Evolutionary conservation across 371 early-diverging fungal genomes (phyloP).

Genomic region (Hamiltosporidium magnivora): DNA sequence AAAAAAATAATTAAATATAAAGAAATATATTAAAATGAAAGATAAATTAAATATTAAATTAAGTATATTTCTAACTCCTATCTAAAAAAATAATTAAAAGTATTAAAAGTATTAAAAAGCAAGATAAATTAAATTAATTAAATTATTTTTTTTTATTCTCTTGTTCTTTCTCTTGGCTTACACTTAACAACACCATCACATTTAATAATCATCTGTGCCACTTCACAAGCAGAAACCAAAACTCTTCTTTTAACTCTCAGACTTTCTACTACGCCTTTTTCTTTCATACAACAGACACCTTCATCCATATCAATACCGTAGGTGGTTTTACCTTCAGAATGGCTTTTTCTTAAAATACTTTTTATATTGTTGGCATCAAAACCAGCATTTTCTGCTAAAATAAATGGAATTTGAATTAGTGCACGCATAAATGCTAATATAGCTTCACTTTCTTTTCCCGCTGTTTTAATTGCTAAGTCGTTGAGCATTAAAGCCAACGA

Average conservation of each 20-base stretch:
- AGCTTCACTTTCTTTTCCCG: conserved; percentile 88
- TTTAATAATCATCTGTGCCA: conserved; percentile 92
- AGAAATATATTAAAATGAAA: no score
- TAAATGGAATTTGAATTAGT: conserved; percentile 73
- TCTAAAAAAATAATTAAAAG: no score
- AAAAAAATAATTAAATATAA: no score
- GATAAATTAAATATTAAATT: no score
- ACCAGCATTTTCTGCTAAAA: conserved; percentile 93
- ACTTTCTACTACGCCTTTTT: conserved; percentile 81
- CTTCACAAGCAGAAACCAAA: conserved; percentile 82
- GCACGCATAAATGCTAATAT: conserved; percentile 86
- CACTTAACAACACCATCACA: conserved; percentile 94
- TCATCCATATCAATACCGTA: conserved; percentile 64
- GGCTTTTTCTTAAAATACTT: conserved; percentile 73
- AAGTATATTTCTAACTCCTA: no score
- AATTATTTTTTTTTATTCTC: conserved; percentile 31
- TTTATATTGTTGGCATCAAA: conserved; percentile 83
- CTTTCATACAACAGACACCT: conserved; percentile 67
- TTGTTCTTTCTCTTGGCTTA: conserved; percentile 64
- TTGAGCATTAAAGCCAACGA: conserved; percentile 86
- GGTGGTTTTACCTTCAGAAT: conserved; percentile 66
- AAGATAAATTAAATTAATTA: no score
- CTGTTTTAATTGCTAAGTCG: conserved; percentile 70
- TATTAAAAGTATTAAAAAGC: no score
- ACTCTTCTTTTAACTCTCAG: conserved; percentile 92